phyloP scores from a whole-genome alignment of 2,329 filamentous ascomycete species.

The Calycina herbarum region DNA sequence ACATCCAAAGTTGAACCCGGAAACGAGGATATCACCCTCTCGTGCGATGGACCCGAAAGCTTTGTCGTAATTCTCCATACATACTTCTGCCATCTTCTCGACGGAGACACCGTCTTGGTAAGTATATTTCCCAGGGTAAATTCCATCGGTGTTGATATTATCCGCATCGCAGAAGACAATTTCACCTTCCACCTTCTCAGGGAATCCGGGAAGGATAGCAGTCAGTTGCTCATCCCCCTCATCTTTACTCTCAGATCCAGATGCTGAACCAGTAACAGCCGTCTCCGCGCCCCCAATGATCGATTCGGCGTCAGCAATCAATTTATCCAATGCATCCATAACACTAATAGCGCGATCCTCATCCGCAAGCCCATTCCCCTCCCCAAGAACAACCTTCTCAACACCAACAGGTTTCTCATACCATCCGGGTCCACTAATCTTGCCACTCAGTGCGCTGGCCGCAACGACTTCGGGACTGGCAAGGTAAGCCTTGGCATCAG shows the following conservation, averaged over 20 bases:
- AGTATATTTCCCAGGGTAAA: conserved; percentile 89
- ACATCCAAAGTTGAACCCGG: conserved; percentile 87
- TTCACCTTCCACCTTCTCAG: conserved; percentile 77
- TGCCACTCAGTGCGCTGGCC: conserved; percentile 75
- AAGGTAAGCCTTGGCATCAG: conserved; percentile 79
- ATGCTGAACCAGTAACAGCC: conserved; percentile 34
- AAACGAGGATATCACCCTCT: conserved; percentile 76
- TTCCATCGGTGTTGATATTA: conserved; percentile 89
- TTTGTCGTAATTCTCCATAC: conserved; percentile 92
- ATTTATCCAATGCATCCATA: conserved; percentile 69
- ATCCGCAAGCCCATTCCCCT: conserved; percentile 66
- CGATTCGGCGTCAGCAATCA: conserved; percentile 66
- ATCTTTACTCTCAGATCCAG: conserved; percentile 16
- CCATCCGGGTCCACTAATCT: conserved; percentile 74
- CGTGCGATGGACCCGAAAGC: conserved; percentile 64
- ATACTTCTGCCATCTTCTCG: conserved; percentile 82
- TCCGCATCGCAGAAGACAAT: conserved; percentile 85
- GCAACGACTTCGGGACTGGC: conserved; percentile 90
- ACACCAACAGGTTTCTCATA: conserved; percentile 72
- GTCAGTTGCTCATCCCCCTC: conserved; percentile 50
- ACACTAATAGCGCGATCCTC: conserved; percentile 66
- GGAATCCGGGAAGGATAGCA: conserved; percentile 82
- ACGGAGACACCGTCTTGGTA: conserved; percentile 81
- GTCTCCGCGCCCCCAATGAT: conserved; percentile 40
- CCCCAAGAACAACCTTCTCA: conserved; percentile 66